Evolutionary conservation across 345 rosid species (phyloP).

Genomic region (Xanthoceras sorbifolium): DNA sequence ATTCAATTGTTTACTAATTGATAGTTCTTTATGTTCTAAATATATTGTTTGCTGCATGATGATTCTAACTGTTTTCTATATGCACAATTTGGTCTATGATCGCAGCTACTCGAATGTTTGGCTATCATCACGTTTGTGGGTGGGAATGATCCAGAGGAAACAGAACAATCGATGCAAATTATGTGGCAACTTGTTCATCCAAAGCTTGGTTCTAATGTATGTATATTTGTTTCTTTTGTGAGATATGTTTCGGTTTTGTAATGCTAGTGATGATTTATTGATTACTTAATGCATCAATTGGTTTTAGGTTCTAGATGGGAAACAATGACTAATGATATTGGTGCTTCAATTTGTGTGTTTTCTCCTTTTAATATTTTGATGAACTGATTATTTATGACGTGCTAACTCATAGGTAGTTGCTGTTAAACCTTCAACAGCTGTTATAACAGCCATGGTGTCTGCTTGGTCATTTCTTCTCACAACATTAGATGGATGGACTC

Average conservation of each 20-base stretch:
- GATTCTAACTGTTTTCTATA: background rate
- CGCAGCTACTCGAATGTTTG: constrained; percentile 78
- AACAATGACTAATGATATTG: background rate
- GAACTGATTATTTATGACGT: background rate
- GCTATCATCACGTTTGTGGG: constrained; percentile 86
- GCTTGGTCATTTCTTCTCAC: constrained; percentile 95
- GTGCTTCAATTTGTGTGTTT: background rate
- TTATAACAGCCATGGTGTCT: constrained; percentile 73
- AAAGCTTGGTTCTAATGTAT: constrained; percentile 81
- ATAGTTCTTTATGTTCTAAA: background rate
- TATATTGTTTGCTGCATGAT: background rate
- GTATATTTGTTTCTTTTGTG: constrained; percentile 23
- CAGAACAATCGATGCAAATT: constrained; percentile 78
- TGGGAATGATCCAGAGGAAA: constrained; percentile 63
- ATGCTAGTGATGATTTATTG: background rate
- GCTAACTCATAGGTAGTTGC: constrained; percentile 60
- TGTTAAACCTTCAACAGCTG: constrained; percentile 54
- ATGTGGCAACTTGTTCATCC: constrained; percentile 94
- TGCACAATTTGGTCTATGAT: constrained; percentile 3
- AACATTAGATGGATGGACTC: constrained; percentile 51
- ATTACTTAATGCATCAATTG: background rate
- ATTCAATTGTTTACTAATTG: constrained; percentile 1
- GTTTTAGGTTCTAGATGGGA: background rate
- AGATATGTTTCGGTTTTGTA: background rate
- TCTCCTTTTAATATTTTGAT: background rate